Evolutionary conservation across 1,284 basidiomycete species (phyloP).

Genomic region (Sanghuangporus sanghuang): DNA sequence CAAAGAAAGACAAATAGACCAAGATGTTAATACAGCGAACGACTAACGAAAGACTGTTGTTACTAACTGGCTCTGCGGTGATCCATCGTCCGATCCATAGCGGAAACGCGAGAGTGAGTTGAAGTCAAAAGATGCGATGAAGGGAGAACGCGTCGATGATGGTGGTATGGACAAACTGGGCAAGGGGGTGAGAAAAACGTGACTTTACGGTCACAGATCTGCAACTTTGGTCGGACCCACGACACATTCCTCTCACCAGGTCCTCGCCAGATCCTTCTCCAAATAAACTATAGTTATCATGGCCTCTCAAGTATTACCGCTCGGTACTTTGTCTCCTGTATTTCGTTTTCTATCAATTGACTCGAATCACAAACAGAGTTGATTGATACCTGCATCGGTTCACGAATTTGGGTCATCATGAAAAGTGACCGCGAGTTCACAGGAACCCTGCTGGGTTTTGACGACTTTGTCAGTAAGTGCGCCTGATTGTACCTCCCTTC

Average conservation of each 20-base stretch:
- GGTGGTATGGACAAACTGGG: slow-evolving; percentile 9
- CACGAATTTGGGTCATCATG: slow-evolving; percentile 95
- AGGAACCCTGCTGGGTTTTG: slow-evolving; percentile 94
- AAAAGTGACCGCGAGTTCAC: slow-evolving; percentile 94
- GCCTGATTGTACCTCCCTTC: neutral
- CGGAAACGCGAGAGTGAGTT: neutral
- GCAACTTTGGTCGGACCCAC: neutral
- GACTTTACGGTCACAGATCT: neutral
- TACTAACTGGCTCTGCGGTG: slow-evolving; percentile 17
- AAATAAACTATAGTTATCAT: slow-evolving; percentile 26
- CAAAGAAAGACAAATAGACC: neutral
- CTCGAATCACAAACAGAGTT: slow-evolving; percentile 51
- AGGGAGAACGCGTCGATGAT: slow-evolving; percentile 6
- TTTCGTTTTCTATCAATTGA: neutral
- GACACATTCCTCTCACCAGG: too few species aligned
- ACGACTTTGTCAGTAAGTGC: slow-evolving; percentile 98
- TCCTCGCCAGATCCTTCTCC: neutral
- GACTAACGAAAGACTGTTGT: neutral
- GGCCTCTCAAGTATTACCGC: slow-evolving; percentile 52
- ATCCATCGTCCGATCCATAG: slow-evolving; percentile 18
- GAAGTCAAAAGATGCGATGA: neutral
- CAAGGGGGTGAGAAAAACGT: slow-evolving; percentile 7
- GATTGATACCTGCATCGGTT: slow-evolving; percentile 93
- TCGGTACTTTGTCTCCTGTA: slow-evolving; percentile 31
- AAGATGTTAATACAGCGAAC: neutral